Base-by-base conservation (phyloP, 75 land plant species). In the Adiantum capillusveneris region DNA sequence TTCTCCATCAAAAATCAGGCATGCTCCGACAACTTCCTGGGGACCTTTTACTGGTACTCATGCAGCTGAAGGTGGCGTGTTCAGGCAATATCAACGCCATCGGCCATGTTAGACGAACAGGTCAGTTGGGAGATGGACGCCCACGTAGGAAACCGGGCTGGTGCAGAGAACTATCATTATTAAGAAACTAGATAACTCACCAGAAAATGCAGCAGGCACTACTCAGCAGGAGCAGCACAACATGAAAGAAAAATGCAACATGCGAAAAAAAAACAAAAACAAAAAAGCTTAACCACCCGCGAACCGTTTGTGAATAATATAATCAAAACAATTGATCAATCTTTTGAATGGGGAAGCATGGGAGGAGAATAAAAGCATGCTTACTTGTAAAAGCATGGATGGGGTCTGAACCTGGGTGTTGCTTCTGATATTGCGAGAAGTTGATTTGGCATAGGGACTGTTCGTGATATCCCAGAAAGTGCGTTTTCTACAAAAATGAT, bases 341-440 rank as follows among this genome's bases (percentile, higher is more conserved):
- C 59, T 58, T 31, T 34, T 58, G 36, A 58, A 58, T 58, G 59
- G 59, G 19, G 34, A 31, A 30, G 59, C 59, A 36, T 41, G 39
- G n/a, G 37, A 58, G 25, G 59, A 58, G 59, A 58, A 41, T 6
- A 58, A 37, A 41, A 34, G 20, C 59, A 58, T 2, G 59, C 59
- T 58, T 58, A 58, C 59, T 58, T 58, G 59, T 30, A 58, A 58
- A 41, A 58, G 59, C 59, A 58, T 58, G 30, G 41, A 58, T 19
- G 59, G 59, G 25, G 55, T 12, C 55, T 53, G 27, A 22, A 24
- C 55, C 5, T 22, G 14, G 21, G 55, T 53, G 28, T 25, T 25
- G 29, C 55, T 25, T 53, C 55, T 41, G 31, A 30, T 31, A 58
- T 58, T 34, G 1, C 59, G 59, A 19, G 11, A 11, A 30, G 14